Conservation (phyloP, 345 rosid species). For the Gossypium anomalum region DNA sequence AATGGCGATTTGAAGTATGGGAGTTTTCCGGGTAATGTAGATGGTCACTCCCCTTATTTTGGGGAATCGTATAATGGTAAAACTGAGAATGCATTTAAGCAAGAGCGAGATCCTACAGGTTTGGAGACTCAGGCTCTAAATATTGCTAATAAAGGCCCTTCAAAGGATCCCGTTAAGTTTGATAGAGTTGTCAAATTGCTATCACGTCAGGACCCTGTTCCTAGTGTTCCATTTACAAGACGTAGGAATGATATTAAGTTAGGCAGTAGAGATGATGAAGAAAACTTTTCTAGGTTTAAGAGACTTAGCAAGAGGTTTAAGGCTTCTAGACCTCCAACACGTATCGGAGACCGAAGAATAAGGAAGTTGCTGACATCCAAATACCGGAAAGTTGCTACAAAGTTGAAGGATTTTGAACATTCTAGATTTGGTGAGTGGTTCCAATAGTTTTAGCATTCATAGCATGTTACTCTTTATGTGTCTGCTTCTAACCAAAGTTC, state of each 20-base stretch:
- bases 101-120: conserved; percentile 23
- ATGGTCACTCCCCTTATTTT: conserved; percentile 26
- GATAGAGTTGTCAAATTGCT: conserved; percentile 37
- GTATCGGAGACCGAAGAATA: conserved; percentile 49
- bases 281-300: conserved; percentile 53
- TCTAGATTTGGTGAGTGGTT: conserved; percentile 52
- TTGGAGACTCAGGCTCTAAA: conserved; percentile 33
- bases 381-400: conserved; percentile 62
- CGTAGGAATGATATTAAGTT: conserved; percentile 46
- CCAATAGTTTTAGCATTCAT: neutral
- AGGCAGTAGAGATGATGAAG: conserved; percentile 71
- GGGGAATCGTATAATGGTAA: conserved; percentile 29
- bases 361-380: conserved; percentile 57
- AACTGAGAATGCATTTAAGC: conserved; percentile 26
- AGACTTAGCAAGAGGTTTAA: conserved; percentile 45
- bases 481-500: no score
- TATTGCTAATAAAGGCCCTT: conserved; percentile 16
- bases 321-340: conserved; percentile 52
- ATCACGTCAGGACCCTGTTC: conserved; percentile 24
- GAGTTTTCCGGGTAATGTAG: conserved; percentile 19
- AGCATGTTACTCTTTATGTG: neutral
- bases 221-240: conserved; percentile 39
- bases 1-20: conserved; percentile 24
- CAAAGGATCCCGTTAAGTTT: conserved; percentile 35
- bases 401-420: conserved; percentile 49